Evolutionary conservation across 2,329 filamentous ascomycete genomes (phyloP).

Genomic region (Aspergillus costaricaensis): DNA sequence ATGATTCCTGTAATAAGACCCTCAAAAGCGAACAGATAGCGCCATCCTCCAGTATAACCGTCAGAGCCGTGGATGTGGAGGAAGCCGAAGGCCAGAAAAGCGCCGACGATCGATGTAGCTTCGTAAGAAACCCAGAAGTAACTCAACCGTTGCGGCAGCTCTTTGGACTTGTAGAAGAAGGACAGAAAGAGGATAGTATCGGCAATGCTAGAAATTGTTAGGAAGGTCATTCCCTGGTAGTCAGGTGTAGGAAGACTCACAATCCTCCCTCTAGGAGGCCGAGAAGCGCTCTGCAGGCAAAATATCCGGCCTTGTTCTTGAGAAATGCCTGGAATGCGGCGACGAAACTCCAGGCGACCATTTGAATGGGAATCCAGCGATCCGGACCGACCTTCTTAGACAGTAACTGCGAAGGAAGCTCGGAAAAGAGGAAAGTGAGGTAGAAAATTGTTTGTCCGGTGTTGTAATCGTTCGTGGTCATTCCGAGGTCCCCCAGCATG

Average conservation of each 20-base stretch:
- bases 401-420: conserved; percentile 63
- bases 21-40: conserved; percentile 46
- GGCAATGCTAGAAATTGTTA: conserved; percentile 35
- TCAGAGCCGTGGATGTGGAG: conserved; percentile 41
- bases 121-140: conserved; percentile 70
- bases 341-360: conserved; percentile 59
- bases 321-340: conserved; percentile 55
- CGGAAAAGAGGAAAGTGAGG: conserved; percentile 46
- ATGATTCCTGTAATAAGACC: conserved; percentile 56
- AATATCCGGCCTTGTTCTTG: conserved; percentile 47
- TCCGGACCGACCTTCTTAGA: conserved; percentile 61
- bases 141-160: conserved; percentile 67
- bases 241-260: conserved; percentile 54
- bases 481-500: conserved; percentile 52
- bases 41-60: conserved; percentile 44
- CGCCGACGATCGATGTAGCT: conserved; percentile 48
- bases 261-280: conserved; percentile 58
- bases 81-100: conserved; percentile 51
- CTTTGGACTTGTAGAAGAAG: conserved; percentile 73
- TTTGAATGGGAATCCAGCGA: conserved; percentile 62
- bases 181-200: conserved; percentile 60
- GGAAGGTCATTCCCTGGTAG: too few species aligned
- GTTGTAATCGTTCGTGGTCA: conserved; percentile 54
- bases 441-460: conserved; percentile 46
- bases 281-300: conserved; percentile 48